Evolutionary conservation across 2,329 filamentous ascomycete genomes (phyloP).

Genomic region (Talaromyces rugulosus): DNA sequence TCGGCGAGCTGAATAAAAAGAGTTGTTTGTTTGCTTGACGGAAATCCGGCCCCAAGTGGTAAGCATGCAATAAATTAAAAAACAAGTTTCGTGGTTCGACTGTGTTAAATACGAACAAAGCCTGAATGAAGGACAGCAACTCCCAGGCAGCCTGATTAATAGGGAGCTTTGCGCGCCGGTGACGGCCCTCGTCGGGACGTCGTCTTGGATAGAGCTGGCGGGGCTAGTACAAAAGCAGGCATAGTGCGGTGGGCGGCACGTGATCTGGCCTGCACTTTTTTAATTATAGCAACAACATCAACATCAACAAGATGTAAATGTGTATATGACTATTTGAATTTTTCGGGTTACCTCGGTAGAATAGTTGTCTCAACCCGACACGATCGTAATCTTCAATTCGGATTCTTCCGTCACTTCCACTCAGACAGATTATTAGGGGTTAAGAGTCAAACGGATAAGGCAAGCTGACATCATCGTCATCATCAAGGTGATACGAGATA

Average conservation of each 20-base stretch:
- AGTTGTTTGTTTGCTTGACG: not conserved
- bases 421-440: too few relatives aligned
- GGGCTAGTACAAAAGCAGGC: not conserved
- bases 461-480: slow-evolving; percentile 10
- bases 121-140: not conserved
- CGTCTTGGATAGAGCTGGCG: not conserved
- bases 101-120: not conserved
- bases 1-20: not conserved
- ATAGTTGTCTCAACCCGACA: not conserved
- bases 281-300: not conserved
- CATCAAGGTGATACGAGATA: not conserved
- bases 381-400: not conserved
- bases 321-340: not conserved
- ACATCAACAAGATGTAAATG: not conserved
- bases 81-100: not conserved
- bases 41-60: not conserved
- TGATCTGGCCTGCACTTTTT: not conserved
- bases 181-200: not conserved
- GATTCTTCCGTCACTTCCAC: not conserved
- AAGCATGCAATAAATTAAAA: not conserved
- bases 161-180: not conserved
- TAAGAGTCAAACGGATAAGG: slow-evolving; percentile 3
- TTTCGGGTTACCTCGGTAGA: not conserved
- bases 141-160: not conserved
- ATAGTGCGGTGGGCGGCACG: not conserved